Conservation (phyloP, 1,139 yeast genomes). For the Debaryomyces sp. region DNA sequence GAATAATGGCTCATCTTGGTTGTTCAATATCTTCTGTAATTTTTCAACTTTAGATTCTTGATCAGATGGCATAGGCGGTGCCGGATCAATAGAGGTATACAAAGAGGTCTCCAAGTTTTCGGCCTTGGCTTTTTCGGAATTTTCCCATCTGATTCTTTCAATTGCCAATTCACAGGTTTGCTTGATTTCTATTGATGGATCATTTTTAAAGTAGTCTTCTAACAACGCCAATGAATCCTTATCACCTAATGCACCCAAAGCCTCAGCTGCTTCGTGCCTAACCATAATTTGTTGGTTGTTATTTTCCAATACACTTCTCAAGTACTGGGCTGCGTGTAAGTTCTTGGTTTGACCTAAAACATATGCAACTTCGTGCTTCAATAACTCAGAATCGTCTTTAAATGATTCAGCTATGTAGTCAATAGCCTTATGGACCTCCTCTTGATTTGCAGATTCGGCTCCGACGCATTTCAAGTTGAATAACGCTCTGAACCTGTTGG, state of each 20-base stretch:
- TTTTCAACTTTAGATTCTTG: conserved; percentile 59
- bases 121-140: conserved; percentile 59
- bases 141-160: conserved; percentile 92
- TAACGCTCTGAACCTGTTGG: conserved; percentile 89
- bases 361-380: conserved; percentile 97
- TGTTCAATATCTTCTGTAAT: conserved; percentile 69
- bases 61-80: conserved; percentile 86
- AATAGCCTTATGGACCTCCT: conserved; percentile 63
- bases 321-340: conserved; percentile 70
- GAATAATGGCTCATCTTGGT: conserved; percentile 77
- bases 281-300: conserved; percentile 88
- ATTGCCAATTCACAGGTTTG: conserved; percentile 98
- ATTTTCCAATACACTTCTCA: conserved; percentile 73
- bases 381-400: conserved; percentile 80
- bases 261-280: conserved; percentile 99
- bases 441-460: conserved; percentile 54
- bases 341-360: conserved; percentile 97
- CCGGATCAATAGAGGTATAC: conserved; percentile 92
- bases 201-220: conserved; percentile 63
- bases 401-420: conserved; percentile 84
- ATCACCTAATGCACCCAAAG: conserved; percentile 94
- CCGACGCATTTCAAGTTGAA: conserved; percentile 90
- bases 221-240: conserved; percentile 70
- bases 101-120: conserved; percentile 78
- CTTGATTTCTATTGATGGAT: conserved; percentile 84